phyloP scores from a whole-genome alignment of 768 basidiomycete species.

The Lyophyllum semitale region DNA sequence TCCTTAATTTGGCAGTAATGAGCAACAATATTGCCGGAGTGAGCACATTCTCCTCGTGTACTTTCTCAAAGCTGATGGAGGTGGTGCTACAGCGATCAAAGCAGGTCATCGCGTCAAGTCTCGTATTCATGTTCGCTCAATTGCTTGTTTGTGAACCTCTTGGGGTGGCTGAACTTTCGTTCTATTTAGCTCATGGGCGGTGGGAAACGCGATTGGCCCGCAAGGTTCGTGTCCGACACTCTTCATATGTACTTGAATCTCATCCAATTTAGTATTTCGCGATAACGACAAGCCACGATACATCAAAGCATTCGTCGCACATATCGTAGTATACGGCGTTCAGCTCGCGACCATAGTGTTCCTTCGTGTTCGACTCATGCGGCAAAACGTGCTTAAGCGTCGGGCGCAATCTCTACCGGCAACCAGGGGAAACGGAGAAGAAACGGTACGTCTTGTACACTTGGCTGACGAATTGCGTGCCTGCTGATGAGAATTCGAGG shows the following conservation, averaged over 20 bases:
- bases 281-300: constrained; percentile 48
- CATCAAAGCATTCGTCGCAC: constrained; percentile 45
- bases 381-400: constrained; percentile 40
- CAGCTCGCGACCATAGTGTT: constrained; percentile 39
- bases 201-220: constrained; percentile 50
- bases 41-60: constrained; percentile 7
- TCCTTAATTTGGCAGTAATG: constrained; percentile 48
- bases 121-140: constrained; percentile 45
- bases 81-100: constrained; percentile 41
- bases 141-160: not conserved
- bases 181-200: constrained; percentile 43
- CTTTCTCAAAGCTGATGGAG: not conserved
- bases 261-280: constrained; percentile 39
- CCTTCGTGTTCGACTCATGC: constrained; percentile 43
- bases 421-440: constrained; percentile 30
- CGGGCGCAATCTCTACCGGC: constrained; percentile 34
- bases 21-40: constrained; percentile 47
- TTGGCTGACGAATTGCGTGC: constrained; percentile 7
- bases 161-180: not conserved
- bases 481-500: constrained; percentile 16
- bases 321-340: constrained; percentile 48
- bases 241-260: not conserved
- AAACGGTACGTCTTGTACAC: constrained; percentile 18
- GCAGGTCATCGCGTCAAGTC: constrained; percentile 45
- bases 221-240: constrained; percentile 30